Evolutionary conservation across 2,329 filamentous ascomycete species (phyloP), one percentile per base, ranked within the genome.

Genomic region (Plenodomus lindquistii): DNA sequence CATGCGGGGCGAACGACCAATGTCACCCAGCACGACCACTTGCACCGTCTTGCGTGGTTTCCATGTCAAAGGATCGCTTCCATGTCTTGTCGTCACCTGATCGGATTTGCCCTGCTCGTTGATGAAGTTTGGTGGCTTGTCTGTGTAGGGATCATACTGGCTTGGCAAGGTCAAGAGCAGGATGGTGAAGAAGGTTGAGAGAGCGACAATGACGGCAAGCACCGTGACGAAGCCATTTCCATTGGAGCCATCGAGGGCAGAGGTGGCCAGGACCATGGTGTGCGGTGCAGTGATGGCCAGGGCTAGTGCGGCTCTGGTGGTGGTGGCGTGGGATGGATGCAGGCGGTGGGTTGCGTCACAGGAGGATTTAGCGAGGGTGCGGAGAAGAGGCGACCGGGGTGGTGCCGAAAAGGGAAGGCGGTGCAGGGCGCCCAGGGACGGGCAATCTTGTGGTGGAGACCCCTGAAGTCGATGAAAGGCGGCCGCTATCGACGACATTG

Each of bases 1-100:
- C 93, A 99, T 99, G 47, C 94, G 90, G 41, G 94, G 94, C 69
- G 93, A 97, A 38, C 92, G 85, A 34, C 94, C 94, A 70, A 99
- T 92, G 67, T 99, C 94, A 37, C 94, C 94, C 21, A 99, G 82
- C 16, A 99, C 94, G 15, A 99, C 81, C 43, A 99, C 84, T 72
- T 96, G 91, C 37, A 93, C 81, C 0, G 79, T 81, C 29, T 77
- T 73, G 48, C 79, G 74, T 31, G 63, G 59, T 41, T 67, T 70
- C 43, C 53, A 65, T 21, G 44, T 37, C 17, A 48, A n/a, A 2
- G 56, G 52, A 13, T 61, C 50, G 37, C 58, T 63, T 13, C 57
- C 62, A 46, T 67, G 57, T 42, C 39, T 59, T 24, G 46, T 52
- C 29, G 52, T 59, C 42, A 50, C 44, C 31, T 63, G 49, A 21